phyloP scores from a whole-genome alignment of 1,284 basidiomycete species.

The Pascua sp. region DNA sequence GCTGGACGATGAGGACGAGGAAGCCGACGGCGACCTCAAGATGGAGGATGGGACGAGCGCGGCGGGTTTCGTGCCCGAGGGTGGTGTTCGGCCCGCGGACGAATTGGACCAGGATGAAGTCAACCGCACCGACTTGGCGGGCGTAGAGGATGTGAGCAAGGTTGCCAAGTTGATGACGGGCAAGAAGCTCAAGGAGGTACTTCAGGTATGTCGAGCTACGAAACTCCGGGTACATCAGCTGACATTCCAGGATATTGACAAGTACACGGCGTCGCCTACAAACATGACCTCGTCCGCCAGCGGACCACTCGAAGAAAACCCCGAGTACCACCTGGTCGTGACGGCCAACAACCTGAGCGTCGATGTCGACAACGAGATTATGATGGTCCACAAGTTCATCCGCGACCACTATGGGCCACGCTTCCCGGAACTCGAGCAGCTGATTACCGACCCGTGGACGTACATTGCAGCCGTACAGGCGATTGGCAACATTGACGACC shows the following conservation, averaged over 20 bases:
- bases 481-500: slow-evolving; percentile 80
- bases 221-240: neutral
- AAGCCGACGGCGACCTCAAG: slow-evolving; percentile 34
- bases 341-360: slow-evolving; percentile 97
- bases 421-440: slow-evolving; percentile 94
- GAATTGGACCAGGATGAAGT: slow-evolving; percentile 91
- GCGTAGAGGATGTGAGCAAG: slow-evolving; percentile 74
- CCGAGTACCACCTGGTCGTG: slow-evolving; percentile 95
- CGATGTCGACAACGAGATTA: slow-evolving; percentile 96
- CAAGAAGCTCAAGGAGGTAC: slow-evolving; percentile 76
- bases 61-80: slow-evolving; percentile 70
- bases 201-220: slow-evolving; percentile 58
- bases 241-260: slow-evolving; percentile 72
- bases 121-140: slow-evolving; percentile 80
- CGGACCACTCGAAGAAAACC: slow-evolving; percentile 78
- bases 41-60: slow-evolving; percentile 39
- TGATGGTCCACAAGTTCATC: slow-evolving; percentile 98
- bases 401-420: slow-evolving; percentile 94
- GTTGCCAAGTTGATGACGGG: slow-evolving; percentile 86
- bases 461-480: slow-evolving; percentile 88
- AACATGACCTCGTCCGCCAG: slow-evolving; percentile 64
- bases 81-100: slow-evolving; percentile 85
- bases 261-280: slow-evolving; percentile 71
- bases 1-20: slow-evolving; percentile 18
- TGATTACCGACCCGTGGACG: slow-evolving; percentile 86